Percentiles rank a stretch among this genome's conserved stretches.
Conservation (phyloP, 2,329 filamentous ascomycete genomes). For the Arthrobotrys entomopaga region DNA sequence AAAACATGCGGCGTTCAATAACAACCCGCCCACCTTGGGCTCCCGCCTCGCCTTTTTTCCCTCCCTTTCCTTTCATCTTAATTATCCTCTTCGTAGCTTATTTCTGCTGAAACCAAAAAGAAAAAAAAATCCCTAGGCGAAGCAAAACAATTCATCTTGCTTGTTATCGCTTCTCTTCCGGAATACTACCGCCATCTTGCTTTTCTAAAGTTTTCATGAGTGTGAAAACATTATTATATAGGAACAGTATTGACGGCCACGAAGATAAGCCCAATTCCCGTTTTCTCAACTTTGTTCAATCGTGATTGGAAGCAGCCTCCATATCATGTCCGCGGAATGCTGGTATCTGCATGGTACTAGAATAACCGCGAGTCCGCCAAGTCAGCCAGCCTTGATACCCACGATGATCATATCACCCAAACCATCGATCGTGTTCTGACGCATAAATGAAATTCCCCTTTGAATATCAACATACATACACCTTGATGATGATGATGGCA, state of each 20-base stretch:
- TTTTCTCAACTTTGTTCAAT: background rate
- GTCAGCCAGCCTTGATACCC: slow-evolving; percentile 10
- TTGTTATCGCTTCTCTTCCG: background rate
- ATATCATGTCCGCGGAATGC: slow-evolving; percentile 6
- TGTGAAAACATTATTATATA: no score
- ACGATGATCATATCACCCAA: slow-evolving; percentile 1
- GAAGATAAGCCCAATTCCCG: no score
- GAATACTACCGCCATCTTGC: background rate
- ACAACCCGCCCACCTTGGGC: background rate
- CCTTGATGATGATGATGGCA: background rate
- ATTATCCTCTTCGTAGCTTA: background rate
- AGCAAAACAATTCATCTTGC: background rate
- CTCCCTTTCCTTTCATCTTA: background rate
- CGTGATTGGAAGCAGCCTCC: background rate
- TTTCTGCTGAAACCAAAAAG: background rate
- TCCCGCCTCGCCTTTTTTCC: slow-evolving; percentile 47
- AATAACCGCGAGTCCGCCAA: slow-evolving; percentile 6
- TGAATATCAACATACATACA: background rate
- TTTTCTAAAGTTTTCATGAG: background rate
- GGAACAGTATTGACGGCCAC: no score
- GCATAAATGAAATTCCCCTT: background rate
- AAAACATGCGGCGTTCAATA: slow-evolving; percentile 27
- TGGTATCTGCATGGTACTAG: background rate
- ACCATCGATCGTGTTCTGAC: background rate
- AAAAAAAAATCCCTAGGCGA: background rate